Base-by-base conservation (phyloP, 2,329 filamentous ascomycete genomes). In the Penicillium sclerotiorum region DNA sequence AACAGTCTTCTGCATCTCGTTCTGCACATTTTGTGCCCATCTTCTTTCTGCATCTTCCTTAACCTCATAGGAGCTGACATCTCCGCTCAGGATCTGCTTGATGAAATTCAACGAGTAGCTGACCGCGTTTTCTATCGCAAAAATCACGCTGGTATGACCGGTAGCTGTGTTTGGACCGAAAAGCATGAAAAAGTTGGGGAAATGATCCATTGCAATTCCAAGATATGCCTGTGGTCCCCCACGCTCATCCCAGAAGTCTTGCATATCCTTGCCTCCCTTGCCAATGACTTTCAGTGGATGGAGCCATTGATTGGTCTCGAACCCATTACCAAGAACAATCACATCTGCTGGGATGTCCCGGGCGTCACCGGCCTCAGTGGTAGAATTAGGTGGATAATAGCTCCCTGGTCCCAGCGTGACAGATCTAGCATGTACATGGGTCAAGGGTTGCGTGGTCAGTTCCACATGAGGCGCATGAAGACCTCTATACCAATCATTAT, bases 171-270 rank as follows among this genome's bases (percentile, higher is more conserved):
- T 88, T 0, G 84, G 84, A 0, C 84, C 84, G 33, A 84, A 77
- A 0, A 86, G 67, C 49, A 85, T 73, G 68, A 87, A 86, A 59
- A 86, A 82, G 60, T 87, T 87, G 2, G 84, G 84, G 59, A 85
- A 86, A 0, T 79, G 79, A 55, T 80, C 80, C 65, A 86, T 70
- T 1, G 78, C 76, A 1, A 78, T 78, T 18, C 78, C 79, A 47
- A 82, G 78, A 61, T 88, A 88, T 0, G 83, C 85, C 53, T 80
- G 81, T 0, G 81, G 71, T 0, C 84, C 85, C n/a, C 82, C 83
- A 44, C 80, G 75, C 18, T 75, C 70, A 1, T 78, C 71, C 84
- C 84, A 87, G 15, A 81, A 74, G 49, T 84, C 67, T 6, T 79
- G 69, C 2, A 85, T 60, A 9, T 76, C 76, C 52, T 76, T 73